These are phyloP conservation scores for Byssothecium circinans DNA, from an alignment of 2,329 filamentous ascomycete genomes.

Conservation along the genomic window DNA sequence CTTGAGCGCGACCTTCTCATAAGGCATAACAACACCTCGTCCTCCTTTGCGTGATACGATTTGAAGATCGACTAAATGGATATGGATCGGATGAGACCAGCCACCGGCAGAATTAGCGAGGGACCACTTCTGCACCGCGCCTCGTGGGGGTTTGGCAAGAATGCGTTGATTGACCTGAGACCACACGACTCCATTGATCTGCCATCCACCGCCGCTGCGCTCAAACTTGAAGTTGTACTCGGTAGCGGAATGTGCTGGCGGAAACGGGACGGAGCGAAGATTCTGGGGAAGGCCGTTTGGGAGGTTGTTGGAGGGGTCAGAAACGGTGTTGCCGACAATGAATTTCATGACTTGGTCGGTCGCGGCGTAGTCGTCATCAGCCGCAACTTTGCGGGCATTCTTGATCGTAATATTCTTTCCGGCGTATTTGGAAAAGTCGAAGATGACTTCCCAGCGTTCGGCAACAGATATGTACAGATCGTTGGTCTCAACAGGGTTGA, in stretches of 20 bases:
- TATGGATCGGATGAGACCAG: slow-evolving; percentile 57
- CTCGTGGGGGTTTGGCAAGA: slow-evolving; percentile 33
- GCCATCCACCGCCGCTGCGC: slow-evolving; percentile 24
- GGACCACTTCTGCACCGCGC: slow-evolving; percentile 34
- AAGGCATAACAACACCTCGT: slow-evolving; percentile 45
- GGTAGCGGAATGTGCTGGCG: slow-evolving; percentile 20
- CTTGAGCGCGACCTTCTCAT: slow-evolving; percentile 58
- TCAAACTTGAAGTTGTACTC: slow-evolving; percentile 34
- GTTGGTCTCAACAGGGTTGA: slow-evolving; percentile 45
- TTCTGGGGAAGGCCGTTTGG: slow-evolving; percentile 17
- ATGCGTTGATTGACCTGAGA: slow-evolving; percentile 28
- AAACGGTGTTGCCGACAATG: slow-evolving; percentile 43
- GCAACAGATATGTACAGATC: slow-evolving; percentile 54
- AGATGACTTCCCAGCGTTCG: slow-evolving; percentile 60
- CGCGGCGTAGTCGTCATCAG: slow-evolving; percentile 53
- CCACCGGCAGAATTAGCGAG: slow-evolving; percentile 52
- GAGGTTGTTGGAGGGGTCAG: slow-evolving; percentile 19
- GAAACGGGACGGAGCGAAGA: slow-evolving; percentile 30
- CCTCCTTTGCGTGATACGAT: slow-evolving; percentile 51
- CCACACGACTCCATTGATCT: slow-evolving; percentile 30
- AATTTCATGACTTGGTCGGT: slow-evolving; percentile 45
- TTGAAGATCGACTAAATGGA: slow-evolving; percentile 60
- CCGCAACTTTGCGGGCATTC: slow-evolving; percentile 43
- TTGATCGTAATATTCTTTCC: slow-evolving; percentile 53
- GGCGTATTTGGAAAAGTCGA: slow-evolving; percentile 56